phyloP scores from a whole-genome alignment of 2,329 filamentous ascomycete genomes.

The Neopestalotiopsis clavispora region DNA sequence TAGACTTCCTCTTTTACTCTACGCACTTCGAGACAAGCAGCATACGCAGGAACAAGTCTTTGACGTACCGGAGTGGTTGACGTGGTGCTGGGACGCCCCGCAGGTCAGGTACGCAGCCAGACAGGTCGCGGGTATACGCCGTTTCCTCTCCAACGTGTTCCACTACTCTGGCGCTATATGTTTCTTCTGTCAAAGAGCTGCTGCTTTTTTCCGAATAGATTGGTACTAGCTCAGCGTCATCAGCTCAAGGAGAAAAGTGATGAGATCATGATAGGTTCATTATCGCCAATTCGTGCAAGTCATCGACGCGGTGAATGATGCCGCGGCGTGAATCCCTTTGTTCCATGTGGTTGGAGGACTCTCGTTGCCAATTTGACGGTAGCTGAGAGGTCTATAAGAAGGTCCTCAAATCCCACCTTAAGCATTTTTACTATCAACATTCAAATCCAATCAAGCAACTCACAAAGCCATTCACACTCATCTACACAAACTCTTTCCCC shows the following conservation, averaged over 20 bases:
- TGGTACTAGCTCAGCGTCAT: neutral
- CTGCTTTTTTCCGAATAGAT: neutral
- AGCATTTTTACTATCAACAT: neutral
- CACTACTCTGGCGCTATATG: neutral
- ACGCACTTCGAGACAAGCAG: neutral
- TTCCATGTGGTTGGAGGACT: neutral
- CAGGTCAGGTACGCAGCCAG: neutral
- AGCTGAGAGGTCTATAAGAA: neutral
- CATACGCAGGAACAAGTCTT: neutral
- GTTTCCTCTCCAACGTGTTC: neutral
- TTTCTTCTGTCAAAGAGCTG: neutral
- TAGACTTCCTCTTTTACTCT: neutral
- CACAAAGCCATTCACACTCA: neutral
- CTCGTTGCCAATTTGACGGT: neutral
- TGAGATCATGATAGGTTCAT: constrained; percentile 6
- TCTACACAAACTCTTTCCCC: neutral
- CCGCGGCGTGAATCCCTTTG: neutral
- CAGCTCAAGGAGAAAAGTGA: neutral
- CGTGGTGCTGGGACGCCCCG: neutral
- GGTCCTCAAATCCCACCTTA: neutral
- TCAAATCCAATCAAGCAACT: neutral
- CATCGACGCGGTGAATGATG: neutral
- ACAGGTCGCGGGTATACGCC: neutral
- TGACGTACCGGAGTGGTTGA: neutral
- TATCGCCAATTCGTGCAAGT: neutral